Evolutionary conservation across 306 rosid genomes (phyloP).

Genomic region (Castanopsis chinensis): DNA sequence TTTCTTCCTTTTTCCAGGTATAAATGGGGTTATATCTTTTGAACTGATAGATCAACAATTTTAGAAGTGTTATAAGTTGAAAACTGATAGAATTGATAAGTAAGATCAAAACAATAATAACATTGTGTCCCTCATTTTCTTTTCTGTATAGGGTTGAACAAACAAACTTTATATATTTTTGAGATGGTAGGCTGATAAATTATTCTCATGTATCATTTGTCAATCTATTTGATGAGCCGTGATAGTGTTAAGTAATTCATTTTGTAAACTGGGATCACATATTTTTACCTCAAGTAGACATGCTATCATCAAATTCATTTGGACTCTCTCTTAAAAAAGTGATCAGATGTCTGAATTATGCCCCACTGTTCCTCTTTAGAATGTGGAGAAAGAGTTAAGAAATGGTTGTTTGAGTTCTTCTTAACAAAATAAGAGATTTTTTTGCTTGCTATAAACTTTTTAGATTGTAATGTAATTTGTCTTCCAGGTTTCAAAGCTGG

Average conservation of each 20-base stretch:
- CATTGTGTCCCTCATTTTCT: background rate
- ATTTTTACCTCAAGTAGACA: background rate
- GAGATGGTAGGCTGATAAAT: background rate
- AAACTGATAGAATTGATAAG: background rate
- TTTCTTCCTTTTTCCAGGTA: background rate
- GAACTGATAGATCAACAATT: background rate
- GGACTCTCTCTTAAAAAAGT: background rate
- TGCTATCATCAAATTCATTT: background rate
- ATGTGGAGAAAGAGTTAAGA: background rate
- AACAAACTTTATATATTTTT: too few species aligned
- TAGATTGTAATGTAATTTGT: background rate
- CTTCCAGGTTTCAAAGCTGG: slow-evolving; percentile 67
- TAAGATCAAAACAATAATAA: background rate
- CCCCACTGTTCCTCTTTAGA: background rate
- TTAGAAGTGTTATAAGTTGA: background rate
- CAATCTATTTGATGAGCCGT: background rate
- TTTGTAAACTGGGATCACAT: background rate
- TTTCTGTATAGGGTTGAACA: too few species aligned
- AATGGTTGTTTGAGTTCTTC: background rate
- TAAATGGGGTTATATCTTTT: background rate
- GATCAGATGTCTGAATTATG: background rate
- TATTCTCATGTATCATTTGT: background rate
- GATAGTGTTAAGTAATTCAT: background rate
- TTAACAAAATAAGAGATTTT: background rate
- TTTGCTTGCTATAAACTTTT: background rate